Conservation (phyloP, 2,329 filamentous ascomycete genomes). For the Monilinia laxa region DNA sequence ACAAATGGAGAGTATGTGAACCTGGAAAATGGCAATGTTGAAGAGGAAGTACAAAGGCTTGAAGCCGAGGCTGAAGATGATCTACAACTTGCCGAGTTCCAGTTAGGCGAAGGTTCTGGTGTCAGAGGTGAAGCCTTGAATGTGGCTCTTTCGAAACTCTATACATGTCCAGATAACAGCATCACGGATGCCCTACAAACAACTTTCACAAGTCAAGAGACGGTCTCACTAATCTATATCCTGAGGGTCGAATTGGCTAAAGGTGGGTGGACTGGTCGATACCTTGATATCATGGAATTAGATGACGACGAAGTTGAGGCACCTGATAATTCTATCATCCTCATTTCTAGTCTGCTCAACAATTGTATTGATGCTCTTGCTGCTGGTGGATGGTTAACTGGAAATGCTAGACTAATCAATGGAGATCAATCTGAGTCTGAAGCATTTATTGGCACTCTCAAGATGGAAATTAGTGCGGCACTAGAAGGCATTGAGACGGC, state of each 20-base stretch:
- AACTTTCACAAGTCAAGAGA: constrained; percentile 64
- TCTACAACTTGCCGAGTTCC: constrained; percentile 65
- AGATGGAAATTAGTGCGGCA: constrained; percentile 67
- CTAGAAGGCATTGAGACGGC: constrained; percentile 72
- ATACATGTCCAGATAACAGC: constrained; percentile 58
- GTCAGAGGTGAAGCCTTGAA: constrained; percentile 64
- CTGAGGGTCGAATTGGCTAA: constrained; percentile 71
- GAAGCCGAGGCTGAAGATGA: constrained; percentile 63
- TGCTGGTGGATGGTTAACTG: constrained; percentile 69
- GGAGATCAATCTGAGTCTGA: constrained; percentile 54
- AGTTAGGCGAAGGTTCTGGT: constrained; percentile 63
- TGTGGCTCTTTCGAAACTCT: constrained; percentile 67
- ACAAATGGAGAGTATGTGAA: constrained; percentile 32
- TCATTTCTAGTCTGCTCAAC: constrained; percentile 70
- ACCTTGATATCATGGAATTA: constrained; percentile 56
- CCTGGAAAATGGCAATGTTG: constrained; percentile 29
- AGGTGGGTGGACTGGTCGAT: constrained; percentile 73
- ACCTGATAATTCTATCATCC: constrained; percentile 66
- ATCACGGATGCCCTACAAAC: constrained; percentile 64
- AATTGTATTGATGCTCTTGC: constrained; percentile 75
- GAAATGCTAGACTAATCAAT: constrained; percentile 52
- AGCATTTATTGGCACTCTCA: constrained; percentile 64
- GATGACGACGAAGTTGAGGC: constrained; percentile 50
- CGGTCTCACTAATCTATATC: constrained; percentile 69
- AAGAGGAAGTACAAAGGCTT: constrained; percentile 49